A percentile compares a stretch with the other conserved stretches of the same genome.
Conservation (phyloP, 2,329 filamentous ascomycete genomes). For the Aspergillus sp. region DNA sequence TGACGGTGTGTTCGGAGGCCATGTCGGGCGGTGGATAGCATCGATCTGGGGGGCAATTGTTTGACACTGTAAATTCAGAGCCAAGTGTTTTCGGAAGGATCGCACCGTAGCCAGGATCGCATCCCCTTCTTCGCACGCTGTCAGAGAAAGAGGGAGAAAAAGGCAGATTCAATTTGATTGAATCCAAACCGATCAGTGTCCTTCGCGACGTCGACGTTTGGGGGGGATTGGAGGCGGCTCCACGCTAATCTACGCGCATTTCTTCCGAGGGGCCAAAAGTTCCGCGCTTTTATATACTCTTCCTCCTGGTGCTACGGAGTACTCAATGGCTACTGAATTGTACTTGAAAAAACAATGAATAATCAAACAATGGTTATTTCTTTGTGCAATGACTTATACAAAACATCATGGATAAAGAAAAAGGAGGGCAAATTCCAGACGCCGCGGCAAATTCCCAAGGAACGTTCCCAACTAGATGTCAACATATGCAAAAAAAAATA, state of each 20-base stretch:
- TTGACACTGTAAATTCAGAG: background rate
- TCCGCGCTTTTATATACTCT: background rate
- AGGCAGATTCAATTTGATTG: background rate
- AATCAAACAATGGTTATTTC: background rate
- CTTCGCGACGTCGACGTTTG: background rate
- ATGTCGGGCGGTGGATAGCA: constrained; percentile 23
- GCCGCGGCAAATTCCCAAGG: background rate
- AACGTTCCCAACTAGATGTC: background rate
- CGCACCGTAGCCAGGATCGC: background rate
- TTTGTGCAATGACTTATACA: background rate
- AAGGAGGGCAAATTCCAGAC: background rate
- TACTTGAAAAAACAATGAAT: background rate
- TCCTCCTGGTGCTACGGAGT: background rate
- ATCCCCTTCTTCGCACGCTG: background rate
- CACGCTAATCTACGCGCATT: constrained; percentile 2
- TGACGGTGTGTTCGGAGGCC: constrained; percentile 39
- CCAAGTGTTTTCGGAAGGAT: background rate
- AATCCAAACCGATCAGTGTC: background rate
- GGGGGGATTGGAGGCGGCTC: constrained; percentile 4
- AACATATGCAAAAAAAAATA: background rate
- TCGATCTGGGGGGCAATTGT: constrained; percentile 11
- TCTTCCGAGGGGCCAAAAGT: background rate
- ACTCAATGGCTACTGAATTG: too few relatives aligned
- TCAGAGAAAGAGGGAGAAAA: background rate
- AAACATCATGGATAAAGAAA: background rate